phyloP scores from a whole-genome alignment of 768 basidiomycete genomes.

The Cytidiella melzeri region DNA sequence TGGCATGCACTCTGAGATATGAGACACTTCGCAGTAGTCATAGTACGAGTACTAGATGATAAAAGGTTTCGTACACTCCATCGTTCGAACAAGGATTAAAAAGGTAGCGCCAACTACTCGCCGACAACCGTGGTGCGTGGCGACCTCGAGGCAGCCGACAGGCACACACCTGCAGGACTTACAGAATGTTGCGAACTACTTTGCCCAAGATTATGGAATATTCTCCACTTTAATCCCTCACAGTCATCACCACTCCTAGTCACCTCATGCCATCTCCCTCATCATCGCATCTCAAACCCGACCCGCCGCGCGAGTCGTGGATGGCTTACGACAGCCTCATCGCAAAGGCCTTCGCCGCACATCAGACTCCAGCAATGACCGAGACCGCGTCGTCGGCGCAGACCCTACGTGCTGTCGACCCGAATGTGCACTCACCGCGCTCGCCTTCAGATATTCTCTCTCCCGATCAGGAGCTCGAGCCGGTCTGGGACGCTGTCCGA shows the following conservation, averaged over 20 bases:
- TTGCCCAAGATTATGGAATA: too few relatives aligned
- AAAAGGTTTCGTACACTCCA: too few relatives aligned
- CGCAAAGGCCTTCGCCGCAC: constrained; percentile 18
- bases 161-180: background rate
- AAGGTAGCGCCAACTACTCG: too few relatives aligned
- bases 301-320: constrained; percentile 2
- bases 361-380: constrained; percentile 1
- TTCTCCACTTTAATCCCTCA: background rate
- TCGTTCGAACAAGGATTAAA: too few relatives aligned
- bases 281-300: background rate
- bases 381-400: background rate
- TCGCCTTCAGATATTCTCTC: background rate
- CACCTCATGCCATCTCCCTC: background rate
- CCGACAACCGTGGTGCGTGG: background rate
- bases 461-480: constrained; percentile 35
- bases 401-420: background rate
- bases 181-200: too few relatives aligned
- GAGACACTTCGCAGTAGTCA: too few relatives aligned
- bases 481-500: constrained; percentile 62
- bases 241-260: background rate
- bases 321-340: constrained; percentile 15
- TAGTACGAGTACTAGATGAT: too few relatives aligned
- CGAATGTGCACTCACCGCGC: background rate
- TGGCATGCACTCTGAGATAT: too few relatives aligned
- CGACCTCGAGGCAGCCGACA: background rate